Evolutionary conservation across 495 filamentous ascomycete genomes (phyloP), one percentile per base, ranked within the genome.

Genomic region (Penicillium lividum): DNA sequence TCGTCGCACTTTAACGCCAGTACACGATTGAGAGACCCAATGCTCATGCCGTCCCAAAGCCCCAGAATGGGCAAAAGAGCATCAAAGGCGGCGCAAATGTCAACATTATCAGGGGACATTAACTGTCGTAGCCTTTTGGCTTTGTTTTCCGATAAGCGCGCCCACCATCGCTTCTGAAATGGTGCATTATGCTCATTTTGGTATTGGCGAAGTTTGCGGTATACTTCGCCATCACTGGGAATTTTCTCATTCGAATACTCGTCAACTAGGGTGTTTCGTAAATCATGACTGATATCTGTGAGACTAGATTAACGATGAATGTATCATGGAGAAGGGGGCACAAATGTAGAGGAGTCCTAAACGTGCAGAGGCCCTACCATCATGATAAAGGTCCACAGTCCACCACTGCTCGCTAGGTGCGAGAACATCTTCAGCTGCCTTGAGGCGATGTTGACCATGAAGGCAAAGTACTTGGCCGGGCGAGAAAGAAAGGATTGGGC

Each of bases 131-230:
- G 36, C 9, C 57, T 61, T 30, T 60, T 60, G 18, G 13, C 33
- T 53, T 65, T 65, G 51, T 38, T 60, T 33, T 11, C 7, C 22
- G 51, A 54, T 18, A 60, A 44, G 10, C 58, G 49, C 29, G 53
- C 31, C 45, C 28, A 53, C 61, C 54, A 64, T 18, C 57, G 57
- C 8, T 60, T 53, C 47, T 51, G 40, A 51, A 66, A 66, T 33
- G 7, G 56, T 3, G 47, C 33, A 46, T 60, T 57, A 33, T 46
- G n/a, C 33, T 59, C 51, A 33, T 45, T n/a, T 49, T 73, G 5
- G 51, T 73, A 73, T 56, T 71, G 36, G 25, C 63, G 60, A 18
- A 73, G 65, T 50, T 72, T 68, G 44, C 65, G 54, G 48, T 72
- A 75, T 44, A 75, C 61, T 44, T 73, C 64, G 30, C 68, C 58